Evolutionary conservation across 2,329 filamentous ascomycete species (phyloP), one percentile per base, ranked within the genome.

Genomic region (Aspergillus neotritici): DNA sequence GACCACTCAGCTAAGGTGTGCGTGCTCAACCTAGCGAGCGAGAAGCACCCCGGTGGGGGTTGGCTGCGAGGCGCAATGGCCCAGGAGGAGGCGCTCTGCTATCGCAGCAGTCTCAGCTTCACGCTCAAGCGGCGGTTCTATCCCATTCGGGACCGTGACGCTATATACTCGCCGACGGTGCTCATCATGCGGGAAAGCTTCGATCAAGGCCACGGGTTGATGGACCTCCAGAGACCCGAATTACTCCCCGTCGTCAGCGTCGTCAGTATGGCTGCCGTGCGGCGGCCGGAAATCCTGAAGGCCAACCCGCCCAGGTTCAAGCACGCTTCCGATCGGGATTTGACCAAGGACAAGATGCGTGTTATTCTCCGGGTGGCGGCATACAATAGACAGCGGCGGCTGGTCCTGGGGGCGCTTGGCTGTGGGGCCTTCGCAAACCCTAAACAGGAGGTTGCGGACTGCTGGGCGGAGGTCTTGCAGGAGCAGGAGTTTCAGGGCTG

Each of bases 41-140:
- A 77, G 36, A 53, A 61, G 3, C 61, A 56, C 11, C 72, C 78
- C 0, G 83, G 82, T n/a, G 83, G 83, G 14, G 81, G 80, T 13
- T 86, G 81, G 74, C 58, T 74, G 4, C 72, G 71, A 31, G 83
- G 83, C 30, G 71, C 79, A 42, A 63, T 77, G 25, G 82, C 83
- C 0, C 83, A 87, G 61, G 83, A 87, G 64, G 83, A 87, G 66
- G 75, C 77, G 3, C 70, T 87, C 5, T 86, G 81, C 64, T 82
- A 80, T 57, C 76, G 82, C 34, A 79, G 74, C 43, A 73, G 62
- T 31, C 63, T 73, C 8, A 57, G 50, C 43, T 61, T 57, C 29
- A 65, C 65, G 2, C 57, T 72, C n/a, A 66, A 69, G 30, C 30
- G 38, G 7, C 39, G 53, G 4, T 75, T 74, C 55, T 84, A 84